Evolutionary conservation across 2,329 filamentous ascomycete genomes (phyloP), one percentile per base, ranked within the genome.

Genomic region (Ascochyta rabiei): DNA sequence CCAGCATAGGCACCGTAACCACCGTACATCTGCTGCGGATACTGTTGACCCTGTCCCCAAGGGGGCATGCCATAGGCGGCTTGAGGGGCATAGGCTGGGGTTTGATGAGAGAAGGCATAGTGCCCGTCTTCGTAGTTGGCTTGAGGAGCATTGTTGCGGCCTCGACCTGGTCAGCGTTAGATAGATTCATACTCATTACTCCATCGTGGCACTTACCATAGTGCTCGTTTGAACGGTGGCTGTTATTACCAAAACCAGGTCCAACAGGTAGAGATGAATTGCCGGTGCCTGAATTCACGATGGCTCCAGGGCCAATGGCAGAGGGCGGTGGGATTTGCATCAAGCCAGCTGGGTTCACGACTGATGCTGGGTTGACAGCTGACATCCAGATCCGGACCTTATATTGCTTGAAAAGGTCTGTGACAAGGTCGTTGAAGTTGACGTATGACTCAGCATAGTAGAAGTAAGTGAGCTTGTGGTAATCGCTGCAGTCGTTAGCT

Each of bases 371-470:
- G 73, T 99, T 99, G 75, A 99, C 96, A 4, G 95, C 95, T 4
- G 93, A 98, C 91, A 99, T 96, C 95, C 95, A 99, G 68, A 99
- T 99, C 66, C 96, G 87, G 19, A 93, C 96, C 81, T 99, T 99
- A 83, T 98, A 99, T 59, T 98, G 93, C 78, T 98, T 98, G 84
- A 98, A 99, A 12, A 99, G 82, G 72, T 99, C 95, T 0, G 93
- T 96, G 48, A 99, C 95, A 15, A 99, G 85, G 2, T 91, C 91
- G 74, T 99, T 99, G 83, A 99, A 99, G 79, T 98, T 98, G 81
- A 99, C 96, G 74, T 99, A 99, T 0, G 91, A 87, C 71, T 97
- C 93, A 48, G 95, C 93, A 73, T 97, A 99, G 78, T 98, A 99
- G 80, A 97, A 99, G 77, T 98, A 98, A 0, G 96, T 99, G 51